phyloP scores from a whole-genome alignment of 1,139 yeast genomes.

The Hyphopichia burtonii region DNA sequence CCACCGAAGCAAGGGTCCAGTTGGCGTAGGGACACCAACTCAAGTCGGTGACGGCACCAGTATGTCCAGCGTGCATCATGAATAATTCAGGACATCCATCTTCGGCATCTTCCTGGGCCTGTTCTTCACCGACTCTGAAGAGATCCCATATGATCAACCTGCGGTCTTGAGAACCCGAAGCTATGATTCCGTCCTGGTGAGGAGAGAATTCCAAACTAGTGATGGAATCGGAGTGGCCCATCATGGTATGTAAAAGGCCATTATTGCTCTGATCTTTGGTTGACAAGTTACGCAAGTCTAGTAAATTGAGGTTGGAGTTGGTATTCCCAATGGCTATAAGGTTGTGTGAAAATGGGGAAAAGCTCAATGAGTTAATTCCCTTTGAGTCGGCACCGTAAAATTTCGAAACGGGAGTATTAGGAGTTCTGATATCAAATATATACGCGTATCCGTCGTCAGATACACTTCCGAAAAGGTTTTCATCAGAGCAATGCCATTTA shows the following conservation, averaged over 20 bases:
- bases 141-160: conserved; percentile 76
- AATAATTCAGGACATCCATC: conserved; percentile 81
- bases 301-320: conserved; percentile 61
- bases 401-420: conserved; percentile 22
- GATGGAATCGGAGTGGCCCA: conserved; percentile 74
- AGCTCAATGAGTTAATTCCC: conserved; percentile 62
- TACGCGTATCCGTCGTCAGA: conserved; percentile 59
- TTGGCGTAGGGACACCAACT: conserved; percentile 68
- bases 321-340: conserved; percentile 68
- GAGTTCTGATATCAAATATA: conserved; percentile 42
- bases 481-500: conserved; percentile 61
- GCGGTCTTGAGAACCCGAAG: conserved; percentile 71
- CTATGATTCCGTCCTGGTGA: conserved; percentile 67
- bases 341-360: conserved; percentile 59
- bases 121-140: conserved; percentile 72
- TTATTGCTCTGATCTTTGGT: conserved; percentile 15
- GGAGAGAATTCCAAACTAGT: conserved; percentile 73
- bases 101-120: conserved; percentile 71
- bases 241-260: conserved; percentile 60
- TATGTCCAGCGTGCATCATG: conserved; percentile 89
- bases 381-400: conserved; percentile 34
- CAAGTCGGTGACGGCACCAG: conserved; percentile 71
- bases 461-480: conserved; percentile 60
- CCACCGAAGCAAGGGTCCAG: conserved; percentile 72
- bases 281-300: conserved; percentile 54